Base-by-base conservation (phyloP, 768 basidiomycete species). In the Lactarius psammicola region DNA sequence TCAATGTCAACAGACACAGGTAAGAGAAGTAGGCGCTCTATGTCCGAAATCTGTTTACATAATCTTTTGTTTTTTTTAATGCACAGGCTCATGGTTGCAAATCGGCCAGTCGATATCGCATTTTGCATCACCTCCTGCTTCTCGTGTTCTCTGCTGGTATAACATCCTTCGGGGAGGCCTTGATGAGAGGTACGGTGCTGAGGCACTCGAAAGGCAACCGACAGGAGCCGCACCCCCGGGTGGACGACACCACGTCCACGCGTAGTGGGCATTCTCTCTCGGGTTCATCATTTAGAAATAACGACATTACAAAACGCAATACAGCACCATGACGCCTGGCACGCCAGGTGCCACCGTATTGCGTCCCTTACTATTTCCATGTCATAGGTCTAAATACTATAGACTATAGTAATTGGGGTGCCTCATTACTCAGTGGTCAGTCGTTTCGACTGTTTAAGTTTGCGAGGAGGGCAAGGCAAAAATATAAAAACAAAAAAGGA, bases 61-160 rank as follows among this genome's bases (percentile, higher is more conserved):
- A 20, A n/a, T n/a, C n/a, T n/a, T n/a, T 23, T 23, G 5, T 0
- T 0, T n/a, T 26, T 7, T 57, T 28, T 46, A n/a, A 23, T 65
- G 20, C 33, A 40, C 70, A 84, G 89, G 93, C 0, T 92, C 89
- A 3, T 95, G 93, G 93, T 78, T 94, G 64, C 90, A 95, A 72
- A 95, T 94, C 60, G 92, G 93, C 7, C 89, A 92, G 72, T 87
- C 90, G 0, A 93, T 95, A 74, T 92, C 84, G 58, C 93, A 94
- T 95, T 93, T 76, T 88, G 87, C 70, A 91, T 94, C 66, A 85
- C 90, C 1, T 92, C 90, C 76, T 94, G 42, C 78, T 95, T 62
- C 79, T 91, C 46, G 79, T 92, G 4, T 94, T 90, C 85, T 88
- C 89, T 0, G 89, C 88, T 31, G 90, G 85, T 1, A 85, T 94